phyloP scores from a whole-genome alignment of 2,329 filamentous ascomycete species.

The Arthrinium phaeospermum region DNA sequence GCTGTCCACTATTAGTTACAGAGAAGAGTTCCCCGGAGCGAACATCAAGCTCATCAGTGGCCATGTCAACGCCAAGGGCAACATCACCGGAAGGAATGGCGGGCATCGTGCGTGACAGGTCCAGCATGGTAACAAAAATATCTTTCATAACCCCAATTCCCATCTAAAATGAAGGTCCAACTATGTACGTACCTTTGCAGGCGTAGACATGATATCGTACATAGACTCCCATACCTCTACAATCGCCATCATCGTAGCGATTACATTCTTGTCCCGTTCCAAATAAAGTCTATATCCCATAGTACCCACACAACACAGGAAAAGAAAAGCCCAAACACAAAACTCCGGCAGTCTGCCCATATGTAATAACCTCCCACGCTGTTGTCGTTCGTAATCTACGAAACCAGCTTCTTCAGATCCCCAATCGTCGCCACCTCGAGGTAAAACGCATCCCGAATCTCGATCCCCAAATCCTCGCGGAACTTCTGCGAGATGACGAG shows the following conservation, averaged over 20 bases:
- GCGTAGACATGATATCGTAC: not conserved
- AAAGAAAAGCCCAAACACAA: no score
- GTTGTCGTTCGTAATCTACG: not conserved
- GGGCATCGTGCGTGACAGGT: no score
- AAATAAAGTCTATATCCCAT: not conserved
- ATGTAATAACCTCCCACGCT: no score
- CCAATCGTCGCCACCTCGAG: not conserved
- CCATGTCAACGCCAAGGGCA: not conserved
- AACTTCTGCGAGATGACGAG: conserved; percentile 42
- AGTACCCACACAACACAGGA: not conserved
- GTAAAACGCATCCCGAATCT: conserved; percentile 8
- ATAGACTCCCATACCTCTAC: not conserved
- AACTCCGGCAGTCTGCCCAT: no score
- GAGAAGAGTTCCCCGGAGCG: no score
- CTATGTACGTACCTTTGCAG: not conserved
- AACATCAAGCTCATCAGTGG: no score
- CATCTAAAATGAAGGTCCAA: not conserved
- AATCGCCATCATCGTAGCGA: not conserved
- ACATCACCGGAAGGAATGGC: no score
- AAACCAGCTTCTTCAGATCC: not conserved
- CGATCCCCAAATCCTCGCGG: conserved; percentile 33
- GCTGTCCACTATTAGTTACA: no score
- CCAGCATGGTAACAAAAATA: not conserved
- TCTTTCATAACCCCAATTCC: not conserved
- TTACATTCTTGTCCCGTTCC: not conserved